Evolutionary conservation across 208 protist genomes (phyloP).

Genomic region (Acanthamoeba triangularis): DNA sequence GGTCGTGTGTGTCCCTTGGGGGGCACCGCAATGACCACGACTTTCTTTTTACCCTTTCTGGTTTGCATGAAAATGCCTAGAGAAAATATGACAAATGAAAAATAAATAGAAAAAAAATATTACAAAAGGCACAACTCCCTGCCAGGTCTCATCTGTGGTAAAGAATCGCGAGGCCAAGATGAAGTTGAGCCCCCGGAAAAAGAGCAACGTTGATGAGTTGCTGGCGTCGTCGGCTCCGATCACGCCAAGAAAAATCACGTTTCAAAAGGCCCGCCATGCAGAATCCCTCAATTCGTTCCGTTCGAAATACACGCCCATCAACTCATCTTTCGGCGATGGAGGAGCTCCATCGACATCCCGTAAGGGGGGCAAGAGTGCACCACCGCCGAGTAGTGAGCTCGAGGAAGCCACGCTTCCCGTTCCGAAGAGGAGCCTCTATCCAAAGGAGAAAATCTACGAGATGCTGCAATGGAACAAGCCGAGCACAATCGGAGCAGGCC

Average conservation of each 20-base stretch:
- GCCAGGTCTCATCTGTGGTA: too few relatives aligned
- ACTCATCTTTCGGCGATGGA: not conserved
- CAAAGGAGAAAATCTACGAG: slow-evolving; percentile 51
- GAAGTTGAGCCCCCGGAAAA: not conserved
- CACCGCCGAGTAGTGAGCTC: not conserved
- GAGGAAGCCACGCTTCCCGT: slow-evolving; percentile 31
- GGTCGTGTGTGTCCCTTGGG: too few relatives aligned
- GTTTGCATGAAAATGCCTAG: too few relatives aligned
- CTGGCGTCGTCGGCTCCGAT: slow-evolving; percentile 29
- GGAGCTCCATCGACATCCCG: not conserved
- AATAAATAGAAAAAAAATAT: too few relatives aligned
- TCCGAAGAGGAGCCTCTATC: slow-evolving; percentile 65
- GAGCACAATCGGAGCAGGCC: slow-evolving; percentile 84
- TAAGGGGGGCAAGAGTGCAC: not conserved
- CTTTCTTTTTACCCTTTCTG: too few relatives aligned
- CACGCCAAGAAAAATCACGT: slow-evolving; percentile 29
- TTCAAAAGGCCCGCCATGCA: slow-evolving; percentile 45
- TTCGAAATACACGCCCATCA: slow-evolving; percentile 66
- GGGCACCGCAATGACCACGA: too few relatives aligned
- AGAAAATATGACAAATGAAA: too few relatives aligned
- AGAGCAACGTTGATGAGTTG: slow-evolving; percentile 58
- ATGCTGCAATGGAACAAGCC: slow-evolving; percentile 59
- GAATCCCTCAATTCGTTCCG: slow-evolving; percentile 68
- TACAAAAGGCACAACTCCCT: too few relatives aligned
- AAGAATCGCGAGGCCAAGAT: not conserved